phyloP scores from a whole-genome alignment of 1,284 basidiomycete genomes.

The Cryptococcus neoformans region DNA sequence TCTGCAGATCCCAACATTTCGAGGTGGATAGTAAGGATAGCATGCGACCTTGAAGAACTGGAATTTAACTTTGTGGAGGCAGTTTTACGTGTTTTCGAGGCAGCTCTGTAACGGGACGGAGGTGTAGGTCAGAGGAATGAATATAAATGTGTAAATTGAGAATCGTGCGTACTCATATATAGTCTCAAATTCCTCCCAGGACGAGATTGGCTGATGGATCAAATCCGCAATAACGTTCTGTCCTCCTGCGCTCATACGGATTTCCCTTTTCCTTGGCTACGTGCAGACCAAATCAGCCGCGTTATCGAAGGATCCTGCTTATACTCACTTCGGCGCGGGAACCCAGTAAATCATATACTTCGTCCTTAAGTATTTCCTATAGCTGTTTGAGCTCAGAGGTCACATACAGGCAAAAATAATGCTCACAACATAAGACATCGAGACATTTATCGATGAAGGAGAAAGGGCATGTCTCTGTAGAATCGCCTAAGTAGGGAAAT shows the following conservation, averaged over 20 bases:
- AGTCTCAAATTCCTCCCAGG: conserved; percentile 60
- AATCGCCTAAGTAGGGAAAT: conserved; percentile 50
- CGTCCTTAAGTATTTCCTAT: conserved; percentile 75
- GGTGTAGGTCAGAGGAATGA: neutral
- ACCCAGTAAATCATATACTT: conserved; percentile 72
- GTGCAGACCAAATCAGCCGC: conserved; percentile 1
- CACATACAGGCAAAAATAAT: conserved; percentile 32
- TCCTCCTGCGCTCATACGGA: conserved; percentile 67
- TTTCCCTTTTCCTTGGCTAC: conserved; percentile 72
- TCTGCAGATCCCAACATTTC: conserved; percentile 47
- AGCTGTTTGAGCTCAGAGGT: neutral
- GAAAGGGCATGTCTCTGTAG: conserved; percentile 53
- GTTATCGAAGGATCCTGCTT: conserved; percentile 64
- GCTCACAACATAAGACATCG: conserved; percentile 64
- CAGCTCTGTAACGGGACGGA: conserved; percentile 52
- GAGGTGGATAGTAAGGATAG: conserved; percentile 70
- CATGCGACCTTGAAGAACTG: conserved; percentile 76
- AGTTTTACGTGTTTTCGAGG: conserved; percentile 69
- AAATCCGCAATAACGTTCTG: conserved; percentile 77
- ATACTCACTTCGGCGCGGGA: conserved; percentile 49
- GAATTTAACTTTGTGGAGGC: conserved; percentile 77
- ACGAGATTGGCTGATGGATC: conserved; percentile 53
- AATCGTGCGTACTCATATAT: conserved; percentile 60
- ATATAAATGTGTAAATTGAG: conserved; percentile 2
- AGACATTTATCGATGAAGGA: conserved; percentile 51